Evolutionary conservation across 1,284 basidiomycete species (phyloP).

Genomic region (Ustilago sp.): DNA sequence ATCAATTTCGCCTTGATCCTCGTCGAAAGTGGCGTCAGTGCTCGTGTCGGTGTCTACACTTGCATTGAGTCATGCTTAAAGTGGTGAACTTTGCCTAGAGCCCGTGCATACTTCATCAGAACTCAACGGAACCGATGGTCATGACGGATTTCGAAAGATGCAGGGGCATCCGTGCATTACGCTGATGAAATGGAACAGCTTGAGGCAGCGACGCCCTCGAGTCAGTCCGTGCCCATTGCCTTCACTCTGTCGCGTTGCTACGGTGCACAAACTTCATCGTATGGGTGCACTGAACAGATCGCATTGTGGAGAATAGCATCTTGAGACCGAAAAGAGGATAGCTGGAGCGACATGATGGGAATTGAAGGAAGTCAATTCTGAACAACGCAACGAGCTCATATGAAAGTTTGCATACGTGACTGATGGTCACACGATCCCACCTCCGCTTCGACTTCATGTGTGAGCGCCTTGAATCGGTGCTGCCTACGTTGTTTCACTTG

Average conservation of each 20-base stretch:
- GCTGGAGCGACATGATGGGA: no score
- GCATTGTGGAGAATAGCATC: neutral
- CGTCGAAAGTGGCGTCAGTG: neutral
- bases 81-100: neutral
- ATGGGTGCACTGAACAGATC: neutral
- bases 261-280: neutral
- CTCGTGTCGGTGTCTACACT: neutral
- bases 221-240: neutral
- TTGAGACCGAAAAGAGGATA: neutral
- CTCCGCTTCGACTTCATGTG: slow-evolving; percentile 4
- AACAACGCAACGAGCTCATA: neutral
- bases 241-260: neutral
- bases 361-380: neutral
- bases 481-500: neutral
- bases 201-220: neutral
- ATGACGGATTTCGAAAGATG: neutral
- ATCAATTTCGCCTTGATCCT: neutral
- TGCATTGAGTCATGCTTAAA: neutral
- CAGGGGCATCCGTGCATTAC: neutral
- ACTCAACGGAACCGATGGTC: neutral
- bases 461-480: neutral
- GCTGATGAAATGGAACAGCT: neutral
- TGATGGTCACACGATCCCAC: slow-evolving; percentile 1
- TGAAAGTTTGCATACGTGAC: slow-evolving; percentile 3
- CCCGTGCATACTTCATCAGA: neutral